phyloP scores from a whole-genome alignment of 192 early-diverging fungal genomes.

The Paraglomus occultum region DNA sequence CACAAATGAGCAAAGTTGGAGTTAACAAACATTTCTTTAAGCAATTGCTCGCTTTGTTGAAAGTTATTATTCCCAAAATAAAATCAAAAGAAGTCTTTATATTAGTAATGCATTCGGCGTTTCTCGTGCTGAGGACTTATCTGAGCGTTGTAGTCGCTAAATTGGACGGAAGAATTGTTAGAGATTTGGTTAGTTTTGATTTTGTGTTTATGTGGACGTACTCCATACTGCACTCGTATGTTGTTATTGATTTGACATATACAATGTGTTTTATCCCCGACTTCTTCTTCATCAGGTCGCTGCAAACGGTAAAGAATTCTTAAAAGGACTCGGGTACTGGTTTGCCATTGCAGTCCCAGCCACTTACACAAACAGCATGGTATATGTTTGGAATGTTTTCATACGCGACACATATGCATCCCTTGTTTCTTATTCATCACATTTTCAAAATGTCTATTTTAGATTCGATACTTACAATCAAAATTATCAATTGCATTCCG shows the following conservation, averaged over 20 bases:
- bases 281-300: slow-evolving; percentile 62
- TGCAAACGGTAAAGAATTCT: slow-evolving; percentile 76
- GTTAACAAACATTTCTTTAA: slow-evolving; percentile 58
- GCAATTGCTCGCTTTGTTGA: slow-evolving; percentile 71
- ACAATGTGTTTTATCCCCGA: neutral
- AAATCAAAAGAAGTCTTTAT: slow-evolving; percentile 78
- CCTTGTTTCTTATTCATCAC: neutral
- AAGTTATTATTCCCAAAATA: slow-evolving; percentile 79
- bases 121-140: slow-evolving; percentile 88
- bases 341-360: slow-evolving; percentile 93
- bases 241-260: neutral
- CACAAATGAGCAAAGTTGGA: slow-evolving; percentile 55
- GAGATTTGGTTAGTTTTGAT: slow-evolving; percentile 77
- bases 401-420: neutral
- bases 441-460: neutral
- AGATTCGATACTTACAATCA: slow-evolving; percentile 70
- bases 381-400: slow-evolving; percentile 41
- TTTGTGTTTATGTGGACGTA: neutral
- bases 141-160: slow-evolving; percentile 89
- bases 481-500: slow-evolving; percentile 77
- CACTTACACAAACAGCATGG: slow-evolving; percentile 98
- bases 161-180: slow-evolving; percentile 92
- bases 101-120: slow-evolving; percentile 77
- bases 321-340: slow-evolving; percentile 80
- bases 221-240: too few relatives aligned